phyloP scores from a whole-genome alignment of 1,284 basidiomycete genomes.

The Sparassis latifolia region DNA sequence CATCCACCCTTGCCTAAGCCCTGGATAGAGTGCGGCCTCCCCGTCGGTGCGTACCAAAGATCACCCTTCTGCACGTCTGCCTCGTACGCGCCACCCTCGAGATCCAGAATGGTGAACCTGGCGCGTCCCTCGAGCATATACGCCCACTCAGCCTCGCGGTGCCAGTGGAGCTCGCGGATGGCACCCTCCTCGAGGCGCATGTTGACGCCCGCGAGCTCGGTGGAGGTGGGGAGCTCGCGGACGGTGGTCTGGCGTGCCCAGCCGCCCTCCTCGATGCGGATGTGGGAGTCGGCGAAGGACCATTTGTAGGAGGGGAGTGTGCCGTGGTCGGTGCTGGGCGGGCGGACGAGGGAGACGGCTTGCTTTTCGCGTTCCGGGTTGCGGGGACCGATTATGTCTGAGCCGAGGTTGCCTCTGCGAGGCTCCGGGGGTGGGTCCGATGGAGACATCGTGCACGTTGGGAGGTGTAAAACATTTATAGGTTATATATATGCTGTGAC shows the following conservation, averaged over 20 bases:
- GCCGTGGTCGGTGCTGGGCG: slow-evolving; percentile 58
- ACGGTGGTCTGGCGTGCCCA: slow-evolving; percentile 39
- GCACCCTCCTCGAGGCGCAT: slow-evolving; percentile 61
- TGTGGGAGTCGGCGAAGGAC: slow-evolving; percentile 61
- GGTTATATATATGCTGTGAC: too few species aligned
- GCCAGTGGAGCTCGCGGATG: slow-evolving; percentile 37
- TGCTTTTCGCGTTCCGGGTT: slow-evolving; percentile 43
- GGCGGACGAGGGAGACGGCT: slow-evolving; percentile 54
- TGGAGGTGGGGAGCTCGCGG: slow-evolving; percentile 7
- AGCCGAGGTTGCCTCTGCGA: slow-evolving; percentile 36
- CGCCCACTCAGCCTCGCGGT: slow-evolving; percentile 40
- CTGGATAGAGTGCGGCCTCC: slow-evolving; percentile 46
- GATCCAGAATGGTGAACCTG: slow-evolving; percentile 53
- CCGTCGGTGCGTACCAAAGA: slow-evolving; percentile 61
- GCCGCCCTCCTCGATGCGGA: slow-evolving; percentile 59
- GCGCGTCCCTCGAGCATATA: slow-evolving; percentile 55
- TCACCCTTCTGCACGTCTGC: slow-evolving; percentile 35
- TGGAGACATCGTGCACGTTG: too few species aligned
- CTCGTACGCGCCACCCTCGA: slow-evolving; percentile 53
- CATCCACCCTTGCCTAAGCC: slow-evolving; percentile 53
- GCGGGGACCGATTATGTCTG: slow-evolving; percentile 45
- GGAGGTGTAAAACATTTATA: too few species aligned
- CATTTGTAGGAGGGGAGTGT: slow-evolving; percentile 60
- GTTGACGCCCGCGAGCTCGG: slow-evolving; percentile 41
- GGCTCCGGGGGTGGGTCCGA: slow-evolving; percentile 19